Percentiles rank a stretch among this genome's conserved stretches.
Conservation (phyloP, 1,284 basidiomycete genomes). For the Trichosporon coremiiforme region DNA sequence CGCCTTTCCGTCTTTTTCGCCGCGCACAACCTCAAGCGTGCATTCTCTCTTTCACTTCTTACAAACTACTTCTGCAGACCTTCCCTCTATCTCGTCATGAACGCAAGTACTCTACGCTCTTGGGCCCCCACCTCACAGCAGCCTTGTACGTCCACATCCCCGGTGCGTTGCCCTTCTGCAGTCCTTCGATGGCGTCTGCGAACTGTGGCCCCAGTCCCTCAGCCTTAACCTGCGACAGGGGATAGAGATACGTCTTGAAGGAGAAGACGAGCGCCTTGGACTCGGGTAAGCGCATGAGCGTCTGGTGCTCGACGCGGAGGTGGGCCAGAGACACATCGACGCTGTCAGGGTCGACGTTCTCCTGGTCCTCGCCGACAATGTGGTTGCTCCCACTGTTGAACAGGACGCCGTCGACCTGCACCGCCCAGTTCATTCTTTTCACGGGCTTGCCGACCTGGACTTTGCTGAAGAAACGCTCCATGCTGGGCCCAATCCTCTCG, state of each 20-base stretch:
- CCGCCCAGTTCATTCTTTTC: constrained; percentile 26
- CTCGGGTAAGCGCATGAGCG: constrained; percentile 25
- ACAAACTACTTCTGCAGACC: not conserved
- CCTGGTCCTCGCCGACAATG: constrained; percentile 21
- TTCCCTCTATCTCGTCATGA: constrained; percentile 1
- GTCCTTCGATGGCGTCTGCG: constrained; percentile 30
- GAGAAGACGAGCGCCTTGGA: constrained; percentile 25
- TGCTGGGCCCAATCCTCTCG: constrained; percentile 27
- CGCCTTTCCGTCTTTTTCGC: too few species aligned
- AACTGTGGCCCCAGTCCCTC: constrained; percentile 23
- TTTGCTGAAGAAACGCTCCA: constrained; percentile 30
- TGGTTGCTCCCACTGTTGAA: constrained; percentile 25
- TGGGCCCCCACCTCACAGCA: constrained; percentile 28
- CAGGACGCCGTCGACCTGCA: constrained; percentile 27
- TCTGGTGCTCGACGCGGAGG: constrained; percentile 30
- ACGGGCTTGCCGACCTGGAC: constrained; percentile 28
- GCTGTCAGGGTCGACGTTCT: not conserved
- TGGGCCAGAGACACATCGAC: constrained; percentile 22
- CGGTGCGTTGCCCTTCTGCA: constrained; percentile 28
- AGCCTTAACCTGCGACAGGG: constrained; percentile 24
- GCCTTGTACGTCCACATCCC: constrained; percentile 32
- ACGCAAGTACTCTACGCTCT: constrained; percentile 22
- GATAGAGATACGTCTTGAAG: constrained; percentile 30
- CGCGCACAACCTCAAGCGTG: too few species aligned
- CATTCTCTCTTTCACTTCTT: too few species aligned